Evolutionary conservation across 306 rosid genomes (phyloP), one percentile per base, ranked within the genome.

Genomic region (Citrullus colocynthis): DNA sequence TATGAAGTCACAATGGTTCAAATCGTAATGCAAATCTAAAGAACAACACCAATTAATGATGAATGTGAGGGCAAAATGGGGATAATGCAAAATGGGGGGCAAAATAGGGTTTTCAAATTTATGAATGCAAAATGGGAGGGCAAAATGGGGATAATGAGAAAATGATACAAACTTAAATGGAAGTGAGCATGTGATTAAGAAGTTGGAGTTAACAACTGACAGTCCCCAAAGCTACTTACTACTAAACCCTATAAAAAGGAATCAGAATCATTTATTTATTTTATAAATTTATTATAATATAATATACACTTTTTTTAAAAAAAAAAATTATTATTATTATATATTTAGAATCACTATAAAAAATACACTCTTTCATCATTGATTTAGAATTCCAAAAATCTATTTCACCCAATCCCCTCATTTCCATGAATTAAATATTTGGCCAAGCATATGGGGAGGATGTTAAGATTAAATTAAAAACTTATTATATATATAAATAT

Each of bases 381-480:
- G 84, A 85, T 88, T 81, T 75, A 85, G 77, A 78, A 88, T 83
- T 87, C 87, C 92, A 81, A 88, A 73, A 82, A 80, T 87, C 80
- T 7, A 80, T 80, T 45, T 74, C 79, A 59, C 41, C 92, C 93
- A 83, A 89, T 89, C 90, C 76, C 16, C 59, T 82, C 6, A 15
- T 81, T 82, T 84, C 21, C 2, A 64, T 45, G 74, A 66, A 82
- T 83, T 81, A 78, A 78, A 82, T 78, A 85, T n/a, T 39, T 15
- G 18, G 10, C 77, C 58, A 56, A 60, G 62, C 79, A 55, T 85
- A 82, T 80, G 61, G 71, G 77, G 49, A 41, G 20, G 59, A 48
- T 14, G 54, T 42, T 24, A 24, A 24, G 28, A 24, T 58, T 24
- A 44, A 2, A 20, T 69, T 45, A 20, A 70, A 64, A 62, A 32